Conservation (phyloP, 179 eudicot genomes). For the Camellia oleifera region DNA sequence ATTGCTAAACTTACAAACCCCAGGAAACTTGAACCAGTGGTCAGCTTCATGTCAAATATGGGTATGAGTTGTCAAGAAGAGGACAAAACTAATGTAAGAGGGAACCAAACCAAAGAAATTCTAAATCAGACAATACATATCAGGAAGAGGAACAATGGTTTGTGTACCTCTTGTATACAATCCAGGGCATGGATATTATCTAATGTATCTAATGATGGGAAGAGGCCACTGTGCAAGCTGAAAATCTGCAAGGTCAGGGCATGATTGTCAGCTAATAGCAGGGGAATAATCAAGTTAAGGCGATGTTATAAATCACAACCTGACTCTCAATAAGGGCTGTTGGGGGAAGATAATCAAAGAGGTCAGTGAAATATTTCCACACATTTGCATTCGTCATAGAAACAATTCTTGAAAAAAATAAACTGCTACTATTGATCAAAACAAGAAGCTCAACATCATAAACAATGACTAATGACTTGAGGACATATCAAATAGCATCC, state of each 20-base stretch:
- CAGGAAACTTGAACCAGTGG: too few species aligned
- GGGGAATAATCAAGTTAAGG: too few species aligned
- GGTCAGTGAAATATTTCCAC: conserved; percentile 88
- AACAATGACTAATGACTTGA: too few species aligned
- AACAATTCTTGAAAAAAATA: conserved; percentile 38
- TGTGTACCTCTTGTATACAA: conserved; percentile 77
- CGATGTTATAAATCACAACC: conserved; percentile 36
- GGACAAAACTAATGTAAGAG: too few species aligned
- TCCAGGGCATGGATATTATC: conserved; percentile 88
- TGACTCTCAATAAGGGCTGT: conserved; percentile 92
- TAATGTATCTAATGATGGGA: conserved; percentile 84
- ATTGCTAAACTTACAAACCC: too few species aligned
- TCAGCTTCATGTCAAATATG: too few species aligned
- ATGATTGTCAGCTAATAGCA: neutral
- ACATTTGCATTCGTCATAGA: conserved; percentile 91
- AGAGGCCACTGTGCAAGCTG: conserved; percentile 91
- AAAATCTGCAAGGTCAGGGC: conserved; percentile 40
- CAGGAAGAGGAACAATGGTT: neutral
- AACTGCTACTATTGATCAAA: conserved; percentile 26
- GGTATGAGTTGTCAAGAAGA: too few species aligned
- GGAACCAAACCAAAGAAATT: neutral
- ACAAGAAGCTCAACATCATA: too few species aligned
- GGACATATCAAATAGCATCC: too few species aligned
- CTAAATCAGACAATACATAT: neutral
- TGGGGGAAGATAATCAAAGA: conserved; percentile 82